Conservation (phyloP, 2,329 filamentous ascomycete genomes). For the Claviceps humidiphila region DNA sequence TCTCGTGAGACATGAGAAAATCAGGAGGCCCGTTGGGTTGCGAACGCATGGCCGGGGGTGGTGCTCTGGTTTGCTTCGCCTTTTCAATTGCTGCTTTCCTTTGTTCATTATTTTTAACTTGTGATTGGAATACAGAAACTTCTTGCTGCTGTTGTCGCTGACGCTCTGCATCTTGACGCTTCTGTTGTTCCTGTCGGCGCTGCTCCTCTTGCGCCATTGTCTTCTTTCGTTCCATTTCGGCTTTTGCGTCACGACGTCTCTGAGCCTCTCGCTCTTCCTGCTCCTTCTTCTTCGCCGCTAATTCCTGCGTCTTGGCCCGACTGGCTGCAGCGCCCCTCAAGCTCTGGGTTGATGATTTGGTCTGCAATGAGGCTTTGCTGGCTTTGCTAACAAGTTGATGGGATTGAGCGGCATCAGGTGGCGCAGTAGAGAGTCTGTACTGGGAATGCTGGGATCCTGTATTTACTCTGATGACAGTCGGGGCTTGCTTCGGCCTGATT, state of each 20-base stretch:
- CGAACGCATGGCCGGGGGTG: slow-evolving; percentile 43
- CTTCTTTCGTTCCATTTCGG: slow-evolving; percentile 66
- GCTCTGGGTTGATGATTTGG: slow-evolving; percentile 41
- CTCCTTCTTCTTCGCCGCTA: slow-evolving; percentile 71
- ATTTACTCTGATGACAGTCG: slow-evolving; percentile 58
- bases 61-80: slow-evolving; percentile 50
- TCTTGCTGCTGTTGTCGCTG: slow-evolving; percentile 49
- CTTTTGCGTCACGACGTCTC: slow-evolving; percentile 68
- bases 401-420: slow-evolving; percentile 33
- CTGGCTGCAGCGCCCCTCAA: slow-evolving; percentile 47
- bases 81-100: slow-evolving; percentile 50
- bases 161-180: slow-evolving; percentile 47
- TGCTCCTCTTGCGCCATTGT: slow-evolving; percentile 54
- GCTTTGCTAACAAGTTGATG: slow-evolving; percentile 47
- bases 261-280: slow-evolving; percentile 70
- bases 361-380: slow-evolving; percentile 52
- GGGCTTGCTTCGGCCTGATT: slow-evolving; percentile 50
- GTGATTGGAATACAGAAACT: slow-evolving; percentile 43
- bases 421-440: slow-evolving; percentile 42
- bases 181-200: slow-evolving; percentile 42
- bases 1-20: slow-evolving; percentile 21
- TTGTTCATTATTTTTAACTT: slow-evolving; percentile 53
- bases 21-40: slow-evolving; percentile 40
- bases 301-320: slow-evolving; percentile 57
- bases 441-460: slow-evolving; percentile 49